Evolutionary conservation across 805 yeast genomes (phyloP).

Genomic region (Ogataea haglerorum): DNA sequence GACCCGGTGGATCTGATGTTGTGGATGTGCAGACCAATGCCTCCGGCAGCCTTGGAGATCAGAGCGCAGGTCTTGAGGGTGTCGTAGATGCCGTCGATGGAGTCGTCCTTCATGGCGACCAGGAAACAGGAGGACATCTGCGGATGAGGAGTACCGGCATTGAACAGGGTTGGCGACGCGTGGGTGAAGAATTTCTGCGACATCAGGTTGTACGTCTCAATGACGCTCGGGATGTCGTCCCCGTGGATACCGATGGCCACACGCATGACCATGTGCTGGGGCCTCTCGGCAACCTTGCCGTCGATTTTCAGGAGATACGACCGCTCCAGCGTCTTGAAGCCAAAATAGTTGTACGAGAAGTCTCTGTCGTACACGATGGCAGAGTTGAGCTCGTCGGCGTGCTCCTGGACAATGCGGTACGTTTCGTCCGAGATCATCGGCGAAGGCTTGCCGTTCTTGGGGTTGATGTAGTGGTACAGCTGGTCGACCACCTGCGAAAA

Average conservation of each 20-base stretch:
- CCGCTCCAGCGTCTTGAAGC: conserved; percentile 59
- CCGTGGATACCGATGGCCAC: conserved; percentile 62
- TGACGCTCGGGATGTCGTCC: conserved; percentile 46
- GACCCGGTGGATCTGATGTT: conserved; percentile 59
- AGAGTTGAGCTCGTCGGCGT: conserved; percentile 65
- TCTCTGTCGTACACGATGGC: conserved; percentile 73
- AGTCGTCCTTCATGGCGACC: conserved; percentile 61
- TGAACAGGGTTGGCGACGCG: conserved; percentile 61
- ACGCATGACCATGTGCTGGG: conserved; percentile 60
- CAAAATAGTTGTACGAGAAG: conserved; percentile 55
- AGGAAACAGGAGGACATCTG: conserved; percentile 63
- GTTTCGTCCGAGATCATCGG: conserved; percentile 73
- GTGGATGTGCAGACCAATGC: conserved; percentile 60
- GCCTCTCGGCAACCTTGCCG: conserved; percentile 59
- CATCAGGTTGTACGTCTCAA: conserved; percentile 58
- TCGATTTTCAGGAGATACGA: conserved; percentile 52
- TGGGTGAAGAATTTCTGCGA: conserved; percentile 57
- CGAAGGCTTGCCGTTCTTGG: conserved; percentile 61
- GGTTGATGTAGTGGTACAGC: conserved; percentile 75
- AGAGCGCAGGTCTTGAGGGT: conserved; percentile 60
- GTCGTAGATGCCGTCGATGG: conserved; percentile 61
- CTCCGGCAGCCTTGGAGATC: conserved; percentile 61
- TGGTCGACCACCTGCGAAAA: conserved; percentile 75
- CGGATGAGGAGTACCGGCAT: conserved; percentile 59
- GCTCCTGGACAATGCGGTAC: conserved; percentile 56